Conservation (phyloP, 805 yeast genomes). For the Cyberlindnera mississippiensis region DNA sequence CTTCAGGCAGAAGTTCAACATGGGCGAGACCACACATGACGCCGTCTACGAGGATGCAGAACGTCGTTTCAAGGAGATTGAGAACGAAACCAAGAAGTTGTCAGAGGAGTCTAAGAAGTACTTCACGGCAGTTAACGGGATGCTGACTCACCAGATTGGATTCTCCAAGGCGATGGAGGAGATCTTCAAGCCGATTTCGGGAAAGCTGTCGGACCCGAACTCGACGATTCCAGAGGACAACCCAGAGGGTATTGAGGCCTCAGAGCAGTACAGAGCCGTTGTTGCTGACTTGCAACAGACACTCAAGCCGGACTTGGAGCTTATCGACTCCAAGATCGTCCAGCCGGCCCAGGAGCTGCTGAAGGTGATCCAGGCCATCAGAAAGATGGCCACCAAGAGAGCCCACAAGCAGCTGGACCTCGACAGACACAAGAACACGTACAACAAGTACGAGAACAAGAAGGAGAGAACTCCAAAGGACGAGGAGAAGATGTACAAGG, state of each 20-base stretch:
- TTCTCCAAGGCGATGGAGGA: conserved; percentile 95
- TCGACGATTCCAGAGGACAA: conserved; percentile 86
- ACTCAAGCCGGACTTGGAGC: conserved; percentile 86
- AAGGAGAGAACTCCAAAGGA: conserved; percentile 83
- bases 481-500: conserved; percentile 84
- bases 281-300: conserved; percentile 83
- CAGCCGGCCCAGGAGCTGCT: conserved; percentile 89
- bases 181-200: conserved; percentile 93
- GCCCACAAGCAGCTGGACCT: conserved; percentile 93
- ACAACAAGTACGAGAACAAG: conserved; percentile 73
- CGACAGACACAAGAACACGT: conserved; percentile 73
- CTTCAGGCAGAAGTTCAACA: conserved; percentile 85
- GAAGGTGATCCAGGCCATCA: conserved; percentile 71
- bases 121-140: conserved; percentile 86
- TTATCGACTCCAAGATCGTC: conserved; percentile 86
- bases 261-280: conserved; percentile 85
- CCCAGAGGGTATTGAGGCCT: conserved; percentile 94
- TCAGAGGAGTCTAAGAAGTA: conserved; percentile 89
- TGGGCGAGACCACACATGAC: conserved; percentile 76
- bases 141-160: conserved; percentile 90
- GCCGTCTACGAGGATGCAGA: conserved; percentile 95
- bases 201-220: conserved; percentile 86
- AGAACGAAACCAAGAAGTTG: conserved; percentile 80
- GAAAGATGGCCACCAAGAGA: conserved; percentile 94
- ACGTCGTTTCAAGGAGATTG: conserved; percentile 90